phyloP scores from a whole-genome alignment of 805 yeast genomes.

The Brettanomyces nanus region DNA sequence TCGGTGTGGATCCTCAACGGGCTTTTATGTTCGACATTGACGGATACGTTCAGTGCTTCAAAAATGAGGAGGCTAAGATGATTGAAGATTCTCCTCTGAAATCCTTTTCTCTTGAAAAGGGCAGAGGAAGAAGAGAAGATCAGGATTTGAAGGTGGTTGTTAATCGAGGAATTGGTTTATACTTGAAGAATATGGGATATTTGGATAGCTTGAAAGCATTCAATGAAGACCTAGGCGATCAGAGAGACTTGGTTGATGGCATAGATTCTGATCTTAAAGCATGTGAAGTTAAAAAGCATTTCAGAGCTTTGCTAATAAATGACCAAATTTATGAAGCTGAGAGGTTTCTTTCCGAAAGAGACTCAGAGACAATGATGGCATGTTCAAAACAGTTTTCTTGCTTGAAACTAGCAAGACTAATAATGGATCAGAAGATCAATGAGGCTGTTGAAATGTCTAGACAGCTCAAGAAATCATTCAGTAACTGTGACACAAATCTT shows the following conservation, averaged over 20 bases:
- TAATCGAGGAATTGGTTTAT: slow-evolving; percentile 28
- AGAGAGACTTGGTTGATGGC: slow-evolving; percentile 24
- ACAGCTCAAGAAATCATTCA: slow-evolving; percentile 25
- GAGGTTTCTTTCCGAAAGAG: slow-evolving; percentile 28
- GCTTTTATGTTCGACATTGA: slow-evolving; percentile 42
- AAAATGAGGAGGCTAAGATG: neutral
- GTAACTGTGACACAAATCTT: slow-evolving; percentile 22
- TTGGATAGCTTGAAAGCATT: slow-evolving; percentile 46
- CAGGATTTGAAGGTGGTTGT: slow-evolving; percentile 12
- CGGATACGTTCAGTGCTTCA: slow-evolving; percentile 34
- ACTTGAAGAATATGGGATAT: slow-evolving; percentile 53
- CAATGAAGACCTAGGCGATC: slow-evolving; percentile 32
- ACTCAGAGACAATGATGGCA: too few relatives aligned
- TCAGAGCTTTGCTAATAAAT: slow-evolving; percentile 32
- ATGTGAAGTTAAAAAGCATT: slow-evolving; percentile 28
- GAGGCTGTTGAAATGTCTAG: slow-evolving; percentile 35
- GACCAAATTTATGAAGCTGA: slow-evolving; percentile 39
- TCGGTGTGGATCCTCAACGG: slow-evolving; percentile 33
- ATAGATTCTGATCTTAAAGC: neutral
- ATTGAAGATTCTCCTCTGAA: slow-evolving; percentile 9
- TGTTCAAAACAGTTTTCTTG: too few relatives aligned
- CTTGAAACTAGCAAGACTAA: slow-evolving; percentile 33
- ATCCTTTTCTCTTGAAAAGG: slow-evolving; percentile 7
- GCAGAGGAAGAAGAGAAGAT: slow-evolving; percentile 8
- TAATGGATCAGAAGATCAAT: slow-evolving; percentile 20